Evolutionary conservation across 306 rosid species (phyloP), one percentile per base, ranked within the genome.

Genomic region (Casuarina cunninghamiana): DNA sequence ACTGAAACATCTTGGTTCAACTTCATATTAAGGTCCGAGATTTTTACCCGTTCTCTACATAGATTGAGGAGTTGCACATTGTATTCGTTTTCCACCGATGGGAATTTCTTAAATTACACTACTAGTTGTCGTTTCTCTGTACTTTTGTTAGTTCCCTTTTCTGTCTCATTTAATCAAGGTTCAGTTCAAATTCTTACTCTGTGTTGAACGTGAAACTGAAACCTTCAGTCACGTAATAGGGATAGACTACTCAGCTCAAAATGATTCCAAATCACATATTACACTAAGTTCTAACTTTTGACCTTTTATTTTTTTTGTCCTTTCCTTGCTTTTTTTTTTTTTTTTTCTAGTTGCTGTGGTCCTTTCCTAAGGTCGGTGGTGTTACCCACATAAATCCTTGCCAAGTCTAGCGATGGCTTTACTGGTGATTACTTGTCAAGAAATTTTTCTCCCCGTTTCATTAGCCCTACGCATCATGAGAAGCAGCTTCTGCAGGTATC

Each of bases 351-450:
- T 26, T 26, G 32, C 1, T 26, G 1, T 26, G 32, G 32, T 26
- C 32, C 32, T 26, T 26, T 26, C 32, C 32, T 26, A 78, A 73
- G 79, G 79, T 86, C 53, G 83, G 87, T 73, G 87, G 87, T 66
- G 78, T 83, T 69, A 86, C 87, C 55, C 85, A 9, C 71, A 83
- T 87, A 57, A 26, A 80, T 86, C 65, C 83, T 80, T 5, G 16
- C 80, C 21, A 82, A 69, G 44, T 71, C 38, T 35, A 6, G 53
- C 21, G n/a, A 44, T 3, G 77, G 75, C 63, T 37, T 11, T 42
- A 71, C 13, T 45, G 35, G 66, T 46, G 71, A 76, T 74, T 68
- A 77, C 26, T 68, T 48, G 11, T 55, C 43, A 5, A 4, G 8
- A 53, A 72, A 66, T 50, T 66, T 80, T 58, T 45, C 53, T 55